Evolutionary conservation across 345 rosid genomes (phyloP).

Genomic region (Draba incana): DNA sequence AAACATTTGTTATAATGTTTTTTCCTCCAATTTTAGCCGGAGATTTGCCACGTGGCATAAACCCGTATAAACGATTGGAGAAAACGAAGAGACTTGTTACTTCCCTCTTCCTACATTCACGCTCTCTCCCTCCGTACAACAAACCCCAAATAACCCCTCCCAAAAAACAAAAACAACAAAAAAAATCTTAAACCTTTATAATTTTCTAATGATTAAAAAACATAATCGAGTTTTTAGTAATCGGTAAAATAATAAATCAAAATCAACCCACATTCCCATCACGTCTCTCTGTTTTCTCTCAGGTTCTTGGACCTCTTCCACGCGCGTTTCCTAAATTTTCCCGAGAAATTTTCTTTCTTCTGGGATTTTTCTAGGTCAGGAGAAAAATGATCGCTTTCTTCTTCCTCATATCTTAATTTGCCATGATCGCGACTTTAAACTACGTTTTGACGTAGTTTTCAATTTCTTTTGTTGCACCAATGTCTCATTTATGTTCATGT

Average conservation of each 20-base stretch:
- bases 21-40: conserved; percentile 15
- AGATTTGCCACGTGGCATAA: conserved; percentile 25
- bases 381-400: conserved; percentile 21
- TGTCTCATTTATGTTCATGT: neutral
- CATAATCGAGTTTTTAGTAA: conserved; percentile 24
- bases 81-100: conserved; percentile 17
- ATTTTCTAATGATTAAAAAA: conserved; percentile 14
- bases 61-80: conserved; percentile 35
- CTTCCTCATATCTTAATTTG: neutral
- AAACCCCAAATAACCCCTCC: conserved; percentile 33
- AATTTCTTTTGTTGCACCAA: conserved; percentile 33
- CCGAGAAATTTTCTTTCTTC: conserved; percentile 11
- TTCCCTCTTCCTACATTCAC: conserved; percentile 34
- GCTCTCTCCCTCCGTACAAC: conserved; percentile 29
- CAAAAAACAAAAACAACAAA: neutral
- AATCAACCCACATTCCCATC: conserved; percentile 40
- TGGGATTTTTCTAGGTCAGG: conserved; percentile 12
- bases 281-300: conserved; percentile 38
- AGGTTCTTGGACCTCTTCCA: conserved; percentile 31
- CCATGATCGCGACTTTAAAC: conserved; percentile 14
- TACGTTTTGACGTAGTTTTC: conserved; percentile 22
- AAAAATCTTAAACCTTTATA: neutral
- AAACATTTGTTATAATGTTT: conserved; percentile 12
- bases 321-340: conserved; percentile 21
- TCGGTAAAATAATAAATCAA: conserved; percentile 12